Evolutionary conservation across 2,329 filamentous ascomycete genomes (phyloP).

Genomic region (Mycosphaerella sp.): DNA sequence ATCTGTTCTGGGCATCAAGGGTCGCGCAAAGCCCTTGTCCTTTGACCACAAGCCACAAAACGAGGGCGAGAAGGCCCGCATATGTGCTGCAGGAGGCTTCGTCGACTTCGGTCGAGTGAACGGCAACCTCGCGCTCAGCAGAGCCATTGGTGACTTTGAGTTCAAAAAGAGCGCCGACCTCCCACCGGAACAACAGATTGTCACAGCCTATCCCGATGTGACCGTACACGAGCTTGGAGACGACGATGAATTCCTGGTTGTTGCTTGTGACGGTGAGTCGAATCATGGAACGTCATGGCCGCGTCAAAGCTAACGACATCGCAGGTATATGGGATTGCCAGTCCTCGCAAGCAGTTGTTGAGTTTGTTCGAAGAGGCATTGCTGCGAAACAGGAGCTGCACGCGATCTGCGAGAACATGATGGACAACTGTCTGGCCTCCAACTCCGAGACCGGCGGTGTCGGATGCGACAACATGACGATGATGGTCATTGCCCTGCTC

Average conservation of each 20-base stretch:
- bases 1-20: conserved; percentile 92
- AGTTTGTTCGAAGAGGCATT: conserved; percentile 94
- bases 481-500: conserved; percentile 83
- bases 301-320: conserved; percentile 14
- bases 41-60: conserved; percentile 99
- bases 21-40: conserved; percentile 93
- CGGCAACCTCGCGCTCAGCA: conserved; percentile 91
- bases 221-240: conserved; percentile 82
- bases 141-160: conserved; percentile 97
- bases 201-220: conserved; percentile 93
- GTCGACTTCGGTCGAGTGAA: conserved; percentile 99
- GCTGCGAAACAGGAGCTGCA: conserved; percentile 92
- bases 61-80: conserved; percentile 93
- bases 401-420: conserved; percentile 99
- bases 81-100: conserved; percentile 91
- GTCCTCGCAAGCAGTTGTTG: conserved; percentile 92
- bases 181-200: conserved; percentile 96
- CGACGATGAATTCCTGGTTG: conserved; percentile 91
- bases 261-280: conserved; percentile 79
- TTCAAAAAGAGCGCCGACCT: conserved; percentile 99
- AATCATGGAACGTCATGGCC: not conserved
- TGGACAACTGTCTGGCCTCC: conserved; percentile 98
- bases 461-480: conserved; percentile 99
- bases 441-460: conserved; percentile 98
- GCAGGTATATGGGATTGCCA: conserved; percentile 99